These are phyloP conservation scores for Sisymbrium irio DNA, from an alignment of 345 rosid genomes.

Conservation along the genomic window DNA sequence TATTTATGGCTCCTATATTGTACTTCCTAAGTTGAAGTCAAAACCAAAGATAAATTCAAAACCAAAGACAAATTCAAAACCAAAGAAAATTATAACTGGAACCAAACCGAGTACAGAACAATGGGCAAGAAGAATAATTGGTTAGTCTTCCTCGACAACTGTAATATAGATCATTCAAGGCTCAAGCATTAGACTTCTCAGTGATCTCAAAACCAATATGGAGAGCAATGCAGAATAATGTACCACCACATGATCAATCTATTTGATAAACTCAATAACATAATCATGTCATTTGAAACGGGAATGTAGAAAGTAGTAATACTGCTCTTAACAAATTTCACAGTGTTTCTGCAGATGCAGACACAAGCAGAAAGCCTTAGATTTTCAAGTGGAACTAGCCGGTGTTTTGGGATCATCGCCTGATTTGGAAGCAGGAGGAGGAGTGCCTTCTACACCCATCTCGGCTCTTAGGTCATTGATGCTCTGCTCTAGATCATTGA, in stretches of 20 bases:
- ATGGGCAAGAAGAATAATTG: too few relatives aligned
- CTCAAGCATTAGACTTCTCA: neutral
- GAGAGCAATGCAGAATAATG: constrained; percentile 10
- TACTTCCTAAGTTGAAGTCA: too few relatives aligned
- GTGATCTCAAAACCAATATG: neutral
- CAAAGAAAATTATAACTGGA: neutral
- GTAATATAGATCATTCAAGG: neutral
- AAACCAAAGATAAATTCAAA: neutral
- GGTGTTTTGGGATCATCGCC: constrained; percentile 55
- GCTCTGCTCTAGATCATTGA: constrained; percentile 83
- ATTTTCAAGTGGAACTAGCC: constrained; percentile 36
- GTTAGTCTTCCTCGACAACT: too few relatives aligned
- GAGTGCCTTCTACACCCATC: constrained; percentile 76
- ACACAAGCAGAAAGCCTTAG: constrained; percentile 7
- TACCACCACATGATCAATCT: constrained; percentile 27
- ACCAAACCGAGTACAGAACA: neutral
- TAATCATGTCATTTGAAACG: constrained; percentile 16
- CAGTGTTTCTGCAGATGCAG: neutral
- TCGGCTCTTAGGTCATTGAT: constrained; percentile 72
- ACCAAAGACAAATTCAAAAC: neutral
- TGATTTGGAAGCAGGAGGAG: constrained; percentile 54
- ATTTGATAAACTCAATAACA: constrained; percentile 26
- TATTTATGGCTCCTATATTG: neutral
- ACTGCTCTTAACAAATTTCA: constrained; percentile 8
- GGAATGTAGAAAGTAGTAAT: neutral